phyloP scores from a whole-genome alignment of 768 basidiomycete genomes.

The Rhizopogon salebrosus region DNA sequence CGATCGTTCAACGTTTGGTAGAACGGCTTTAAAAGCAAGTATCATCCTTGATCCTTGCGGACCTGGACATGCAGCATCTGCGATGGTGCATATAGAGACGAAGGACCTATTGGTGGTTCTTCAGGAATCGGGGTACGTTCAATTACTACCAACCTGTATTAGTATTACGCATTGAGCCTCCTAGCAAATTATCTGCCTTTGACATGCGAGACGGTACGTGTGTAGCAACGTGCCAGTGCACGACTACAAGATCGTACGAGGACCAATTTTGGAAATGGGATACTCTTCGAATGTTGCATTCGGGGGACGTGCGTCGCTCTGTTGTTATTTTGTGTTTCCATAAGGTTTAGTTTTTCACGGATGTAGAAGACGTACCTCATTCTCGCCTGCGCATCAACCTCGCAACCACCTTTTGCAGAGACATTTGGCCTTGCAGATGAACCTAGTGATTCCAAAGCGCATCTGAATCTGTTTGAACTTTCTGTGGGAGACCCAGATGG shows the following conservation, averaged over 20 bases:
- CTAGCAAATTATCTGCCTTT: constrained; percentile 51
- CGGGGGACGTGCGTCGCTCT: background rate
- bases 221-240: constrained; percentile 17
- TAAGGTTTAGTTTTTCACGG: background rate
- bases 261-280: constrained; percentile 15
- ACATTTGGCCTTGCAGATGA: constrained; percentile 16
- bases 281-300: background rate
- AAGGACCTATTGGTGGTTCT: constrained; percentile 44
- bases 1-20: constrained; percentile 13
- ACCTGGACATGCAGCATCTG: constrained; percentile 34
- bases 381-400: constrained; percentile 41
- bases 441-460: constrained; percentile 2
- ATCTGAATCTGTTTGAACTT: constrained; percentile 21
- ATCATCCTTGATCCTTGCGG: constrained; percentile 45
- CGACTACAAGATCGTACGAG: background rate
- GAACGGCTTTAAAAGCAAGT: constrained; percentile 21
- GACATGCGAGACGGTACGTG: constrained; percentile 48
- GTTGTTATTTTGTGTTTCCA: background rate
- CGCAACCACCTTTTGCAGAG: constrained; percentile 13
- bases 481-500: constrained; percentile 15
- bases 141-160: background rate
- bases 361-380: constrained; percentile 28
- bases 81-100: constrained; percentile 42
- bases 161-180: constrained; percentile 5
- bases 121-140: constrained; percentile 59